Conservation (phyloP, 1,284 basidiomycete genomes). For the Trichosporon sp. region DNA sequence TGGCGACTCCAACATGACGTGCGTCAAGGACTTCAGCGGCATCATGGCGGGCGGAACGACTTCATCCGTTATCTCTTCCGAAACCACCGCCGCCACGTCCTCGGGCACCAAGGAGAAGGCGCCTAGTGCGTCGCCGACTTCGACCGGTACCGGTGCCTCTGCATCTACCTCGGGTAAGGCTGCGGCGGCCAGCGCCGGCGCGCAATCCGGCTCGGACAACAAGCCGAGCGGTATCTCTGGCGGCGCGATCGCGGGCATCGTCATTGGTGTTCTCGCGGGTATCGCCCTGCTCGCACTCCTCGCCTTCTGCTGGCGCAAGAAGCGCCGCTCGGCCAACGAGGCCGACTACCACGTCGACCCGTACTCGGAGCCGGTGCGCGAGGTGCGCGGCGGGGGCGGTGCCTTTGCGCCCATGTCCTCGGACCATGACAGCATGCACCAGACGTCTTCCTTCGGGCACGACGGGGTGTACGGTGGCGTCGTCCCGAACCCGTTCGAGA, state of each 20-base stretch:
- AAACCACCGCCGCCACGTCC: constrained; percentile 5
- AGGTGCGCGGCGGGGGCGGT: constrained; percentile 4
- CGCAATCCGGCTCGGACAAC: background rate
- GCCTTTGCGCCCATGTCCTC: constrained; percentile 14
- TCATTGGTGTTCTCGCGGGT: constrained; percentile 44
- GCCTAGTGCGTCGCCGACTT: constrained; percentile 15
- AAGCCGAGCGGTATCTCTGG: constrained; percentile 33
- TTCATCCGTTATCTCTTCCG: background rate
- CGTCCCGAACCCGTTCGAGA: constrained; percentile 30
- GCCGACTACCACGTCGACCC: constrained; percentile 2
- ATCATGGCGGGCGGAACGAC: background rate
- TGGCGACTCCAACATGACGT: constrained; percentile 17
- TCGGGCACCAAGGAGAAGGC: constrained; percentile 24
- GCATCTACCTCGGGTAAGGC: background rate
- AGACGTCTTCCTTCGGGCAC: constrained; percentile 14
- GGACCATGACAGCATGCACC: constrained; percentile 24
- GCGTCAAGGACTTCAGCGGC: constrained; percentile 6
- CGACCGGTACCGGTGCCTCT: no score
- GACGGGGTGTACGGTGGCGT: constrained; percentile 2
- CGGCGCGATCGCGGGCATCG: constrained; percentile 51
- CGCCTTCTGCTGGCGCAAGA: constrained; percentile 26
- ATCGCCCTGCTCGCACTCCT: constrained; percentile 36
- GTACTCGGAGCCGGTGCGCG: constrained; percentile 28
- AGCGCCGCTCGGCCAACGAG: background rate
- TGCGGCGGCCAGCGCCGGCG: constrained; percentile 1